These are phyloP conservation scores for Moringa oleifera DNA, from an alignment of 345 rosid genomes.

Conservation along the genomic window DNA sequence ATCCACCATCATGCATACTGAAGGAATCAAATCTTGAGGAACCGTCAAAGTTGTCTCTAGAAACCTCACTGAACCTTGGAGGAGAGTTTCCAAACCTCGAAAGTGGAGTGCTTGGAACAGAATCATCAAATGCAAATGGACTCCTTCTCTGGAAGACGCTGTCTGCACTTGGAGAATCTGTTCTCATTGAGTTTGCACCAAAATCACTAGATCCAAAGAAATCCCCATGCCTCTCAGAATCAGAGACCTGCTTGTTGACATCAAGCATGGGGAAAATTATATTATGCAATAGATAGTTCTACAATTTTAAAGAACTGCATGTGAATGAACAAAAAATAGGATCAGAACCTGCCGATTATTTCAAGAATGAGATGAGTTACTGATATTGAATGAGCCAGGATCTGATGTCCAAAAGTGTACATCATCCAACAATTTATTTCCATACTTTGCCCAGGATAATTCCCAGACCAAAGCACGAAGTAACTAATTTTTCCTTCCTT, in stretches of 20 bases:
- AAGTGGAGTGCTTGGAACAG: slow-evolving; percentile 78
- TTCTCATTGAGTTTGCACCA: slow-evolving; percentile 46
- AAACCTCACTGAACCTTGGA: slow-evolving; percentile 22
- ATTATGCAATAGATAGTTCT: neutral
- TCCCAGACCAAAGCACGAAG: neutral
- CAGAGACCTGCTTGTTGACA: slow-evolving; percentile 38
- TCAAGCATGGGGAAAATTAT: neutral
- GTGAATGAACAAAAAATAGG: neutral
- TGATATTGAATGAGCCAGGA: too few relatives aligned
- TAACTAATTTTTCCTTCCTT: neutral
- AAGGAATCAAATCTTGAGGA: slow-evolving; percentile 95
- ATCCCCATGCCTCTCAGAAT: slow-evolving; percentile 36
- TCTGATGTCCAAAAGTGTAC: neutral
- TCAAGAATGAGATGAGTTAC: too few relatives aligned
- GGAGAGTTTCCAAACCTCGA: slow-evolving; percentile 83
- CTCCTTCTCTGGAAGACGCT: slow-evolving; percentile 48
- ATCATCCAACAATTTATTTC: neutral
- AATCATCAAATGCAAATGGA: slow-evolving; percentile 72
- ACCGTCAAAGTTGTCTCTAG: slow-evolving; percentile 59
- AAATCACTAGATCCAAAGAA: slow-evolving; percentile 61
- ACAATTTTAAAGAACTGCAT: neutral
- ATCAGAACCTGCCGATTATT: too few relatives aligned
- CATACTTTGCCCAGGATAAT: too few relatives aligned
- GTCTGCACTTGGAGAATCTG: slow-evolving; percentile 49
- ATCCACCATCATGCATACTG: slow-evolving; percentile 54